phyloP scores from a whole-genome alignment of 2,329 filamentous ascomycete species.

The Fusarium domesticum region DNA sequence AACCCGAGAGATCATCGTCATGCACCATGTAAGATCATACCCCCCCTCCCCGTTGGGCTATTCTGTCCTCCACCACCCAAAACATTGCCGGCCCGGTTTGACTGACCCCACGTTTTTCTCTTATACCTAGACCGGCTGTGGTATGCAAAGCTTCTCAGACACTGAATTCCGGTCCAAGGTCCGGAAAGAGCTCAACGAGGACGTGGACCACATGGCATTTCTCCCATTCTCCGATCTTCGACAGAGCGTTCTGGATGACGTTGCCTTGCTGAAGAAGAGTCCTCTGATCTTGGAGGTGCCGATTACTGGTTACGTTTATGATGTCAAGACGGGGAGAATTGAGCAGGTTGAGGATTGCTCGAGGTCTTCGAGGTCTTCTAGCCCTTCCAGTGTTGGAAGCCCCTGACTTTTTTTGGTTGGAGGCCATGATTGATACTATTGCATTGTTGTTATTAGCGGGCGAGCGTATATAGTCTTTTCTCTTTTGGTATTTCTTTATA shows the following conservation, averaged over 20 bases:
- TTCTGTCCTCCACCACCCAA: background rate
- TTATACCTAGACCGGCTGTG: conserved; percentile 36
- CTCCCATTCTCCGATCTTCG: conserved; percentile 63
- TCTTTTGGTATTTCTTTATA: background rate
- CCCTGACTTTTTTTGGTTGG: background rate
- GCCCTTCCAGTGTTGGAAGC: background rate
- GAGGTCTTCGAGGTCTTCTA: conserved; percentile 2
- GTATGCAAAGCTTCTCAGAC: conserved; percentile 68
- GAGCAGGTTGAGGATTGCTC: conserved; percentile 28
- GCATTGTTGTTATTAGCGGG: background rate
- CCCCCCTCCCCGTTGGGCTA: background rate
- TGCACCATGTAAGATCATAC: conserved; percentile 56
- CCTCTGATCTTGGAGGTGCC: conserved; percentile 59
- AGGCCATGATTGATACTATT: background rate
- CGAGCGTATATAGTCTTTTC: background rate
- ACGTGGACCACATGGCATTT: conserved; percentile 57
- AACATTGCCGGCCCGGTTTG: conserved; percentile 17
- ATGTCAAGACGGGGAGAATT: conserved; percentile 67
- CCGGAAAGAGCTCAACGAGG: conserved; percentile 54
- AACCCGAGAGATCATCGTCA: conserved; percentile 69
- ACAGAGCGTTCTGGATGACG: conserved; percentile 62
- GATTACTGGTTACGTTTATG: conserved; percentile 73
- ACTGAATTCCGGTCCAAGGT: conserved; percentile 54
- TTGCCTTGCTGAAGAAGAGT: conserved; percentile 58
- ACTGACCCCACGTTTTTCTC: conserved; percentile 14